Percentiles rank a stretch among this genome's conserved stretches.
Evolutionary conservation across 2,329 filamentous ascomycete genomes (phyloP).

Genomic region (Fusarium xyrophilum): DNA sequence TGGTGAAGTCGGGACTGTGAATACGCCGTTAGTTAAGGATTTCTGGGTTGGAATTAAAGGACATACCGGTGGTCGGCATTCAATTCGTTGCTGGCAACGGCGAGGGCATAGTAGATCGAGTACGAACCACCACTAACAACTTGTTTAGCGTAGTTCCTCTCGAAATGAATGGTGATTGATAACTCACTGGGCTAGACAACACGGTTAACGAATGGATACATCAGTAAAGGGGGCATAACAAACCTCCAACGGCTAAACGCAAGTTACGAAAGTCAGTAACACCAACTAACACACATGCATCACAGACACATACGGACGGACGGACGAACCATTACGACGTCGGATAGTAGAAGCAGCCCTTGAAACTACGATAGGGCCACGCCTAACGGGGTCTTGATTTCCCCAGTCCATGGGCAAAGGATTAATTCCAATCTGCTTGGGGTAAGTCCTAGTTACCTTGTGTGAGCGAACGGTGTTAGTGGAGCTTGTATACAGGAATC

Average conservation of each 20-base stretch:
- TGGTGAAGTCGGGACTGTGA: slow-evolving; percentile 63
- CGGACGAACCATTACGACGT: slow-evolving; percentile 74
- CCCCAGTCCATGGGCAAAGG: slow-evolving; percentile 92
- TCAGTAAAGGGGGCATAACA: slow-evolving; percentile 37
- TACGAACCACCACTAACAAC: slow-evolving; percentile 79
- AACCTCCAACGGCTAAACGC: slow-evolving; percentile 63
- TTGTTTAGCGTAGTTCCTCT: slow-evolving; percentile 8
- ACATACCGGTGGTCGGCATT: slow-evolving; percentile 75
- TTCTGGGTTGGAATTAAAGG: background rate
- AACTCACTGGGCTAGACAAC: slow-evolving; percentile 46
- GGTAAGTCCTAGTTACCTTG: slow-evolving; percentile 70
- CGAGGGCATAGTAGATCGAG: slow-evolving; percentile 92
- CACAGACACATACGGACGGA: slow-evolving; percentile 4
- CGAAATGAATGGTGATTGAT: background rate
- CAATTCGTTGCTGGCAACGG: slow-evolving; percentile 89
- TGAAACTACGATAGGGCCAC: slow-evolving; percentile 90
- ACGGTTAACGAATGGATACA: slow-evolving; percentile 36
- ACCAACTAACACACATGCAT: slow-evolving; percentile 5
- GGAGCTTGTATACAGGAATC: slow-evolving; percentile 16
- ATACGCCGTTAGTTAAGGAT: background rate
- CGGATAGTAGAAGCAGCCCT: slow-evolving; percentile 77
- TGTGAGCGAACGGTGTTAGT: slow-evolving; percentile 17
- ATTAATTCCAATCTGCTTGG: slow-evolving; percentile 91
- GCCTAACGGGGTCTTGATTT: slow-evolving; percentile 71
- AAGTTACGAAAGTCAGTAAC: slow-evolving; percentile 20